Evolutionary conservation across 805 yeast genomes (phyloP).

Genomic region (Teunomyces tritomae): DNA sequence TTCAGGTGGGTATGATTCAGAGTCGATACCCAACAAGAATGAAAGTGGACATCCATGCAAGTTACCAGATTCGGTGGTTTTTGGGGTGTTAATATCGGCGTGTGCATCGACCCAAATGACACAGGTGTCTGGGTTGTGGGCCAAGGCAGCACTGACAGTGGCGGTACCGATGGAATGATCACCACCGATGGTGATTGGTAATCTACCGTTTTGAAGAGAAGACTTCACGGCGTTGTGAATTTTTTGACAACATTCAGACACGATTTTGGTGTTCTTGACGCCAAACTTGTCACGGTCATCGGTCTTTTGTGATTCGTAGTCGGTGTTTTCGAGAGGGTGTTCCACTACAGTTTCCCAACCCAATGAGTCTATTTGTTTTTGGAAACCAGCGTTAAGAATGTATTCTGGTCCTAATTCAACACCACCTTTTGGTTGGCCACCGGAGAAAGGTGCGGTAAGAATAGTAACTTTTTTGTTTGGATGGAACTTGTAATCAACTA

Average conservation of each 20-base stretch:
- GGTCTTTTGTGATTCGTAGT: conserved; percentile 42
- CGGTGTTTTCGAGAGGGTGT: conserved; percentile 52
- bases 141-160: conserved; percentile 80
- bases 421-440: conserved; percentile 93
- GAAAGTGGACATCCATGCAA: conserved; percentile 96
- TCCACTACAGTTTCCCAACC: conserved; percentile 66
- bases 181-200: conserved; percentile 91
- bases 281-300: conserved; percentile 49
- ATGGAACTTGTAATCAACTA: conserved; percentile 51
- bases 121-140: conserved; percentile 81
- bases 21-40: conserved; percentile 79
- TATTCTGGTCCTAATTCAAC: conserved; percentile 93
- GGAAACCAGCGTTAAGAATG: conserved; percentile 69
- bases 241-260: conserved; percentile 64
- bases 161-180: conserved; percentile 97
- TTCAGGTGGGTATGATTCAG: conserved; percentile 64
- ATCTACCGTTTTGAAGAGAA: conserved; percentile 44
- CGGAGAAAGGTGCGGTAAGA: conserved; percentile 88
- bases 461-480: conserved; percentile 59
- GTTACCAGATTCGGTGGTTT: conserved; percentile 81
- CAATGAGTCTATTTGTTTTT: conserved; percentile 55
- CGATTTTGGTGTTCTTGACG: conserved; percentile 72
- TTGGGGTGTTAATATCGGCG: conserved; percentile 92
- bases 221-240: conserved; percentile 60
- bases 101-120: conserved; percentile 97